Conservation (phyloP, 148 eudicot genomes). For the Polygonum aviculare region DNA sequence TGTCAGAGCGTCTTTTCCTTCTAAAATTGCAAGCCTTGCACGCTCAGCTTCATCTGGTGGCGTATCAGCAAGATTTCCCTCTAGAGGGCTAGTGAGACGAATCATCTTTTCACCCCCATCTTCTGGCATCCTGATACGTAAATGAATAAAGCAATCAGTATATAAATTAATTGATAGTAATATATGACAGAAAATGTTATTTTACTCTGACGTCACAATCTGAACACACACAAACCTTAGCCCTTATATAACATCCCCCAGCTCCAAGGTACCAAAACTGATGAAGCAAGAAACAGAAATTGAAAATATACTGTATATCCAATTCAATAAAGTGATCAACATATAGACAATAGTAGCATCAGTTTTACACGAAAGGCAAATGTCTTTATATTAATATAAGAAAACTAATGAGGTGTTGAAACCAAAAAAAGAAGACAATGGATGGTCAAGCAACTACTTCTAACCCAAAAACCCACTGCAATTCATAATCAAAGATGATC, state of each 20-base stretch:
- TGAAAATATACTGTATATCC: too few relatives aligned
- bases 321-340: too few relatives aligned
- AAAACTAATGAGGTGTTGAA: neutral
- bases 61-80: too few relatives aligned
- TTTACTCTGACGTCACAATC: too few relatives aligned
- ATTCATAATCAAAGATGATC: too few relatives aligned
- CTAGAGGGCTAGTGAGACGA: too few relatives aligned
- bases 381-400: neutral
- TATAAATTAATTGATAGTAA: too few relatives aligned
- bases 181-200: too few relatives aligned
- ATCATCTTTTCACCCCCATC: too few relatives aligned
- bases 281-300: neutral
- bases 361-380: neutral
- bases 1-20: conserved; percentile 77
- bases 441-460: neutral
- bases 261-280: neutral
- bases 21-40: conserved; percentile 67
- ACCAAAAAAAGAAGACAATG: neutral
- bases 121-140: too few relatives aligned
- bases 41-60: conserved; percentile 79
- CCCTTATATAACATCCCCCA: neutral
- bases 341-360: conserved; percentile 1
- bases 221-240: neutral
- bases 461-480: neutral
- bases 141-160: too few relatives aligned